Base-by-base conservation (phyloP, 2,329 filamentous ascomycete genomes). In the Coniosporium tulheliwenetii region DNA sequence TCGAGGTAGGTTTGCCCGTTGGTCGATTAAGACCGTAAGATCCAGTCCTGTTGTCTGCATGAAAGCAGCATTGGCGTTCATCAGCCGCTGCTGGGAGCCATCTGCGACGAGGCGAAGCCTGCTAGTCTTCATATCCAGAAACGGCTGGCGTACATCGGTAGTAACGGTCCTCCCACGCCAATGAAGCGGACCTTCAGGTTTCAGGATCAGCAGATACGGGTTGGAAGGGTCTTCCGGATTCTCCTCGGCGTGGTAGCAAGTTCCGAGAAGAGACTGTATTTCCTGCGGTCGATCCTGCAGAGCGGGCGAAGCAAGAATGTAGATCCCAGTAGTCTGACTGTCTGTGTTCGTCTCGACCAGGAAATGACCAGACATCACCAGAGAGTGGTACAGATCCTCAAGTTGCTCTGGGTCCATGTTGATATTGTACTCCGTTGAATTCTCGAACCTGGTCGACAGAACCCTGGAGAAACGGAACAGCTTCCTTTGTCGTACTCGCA, bases 401-500 rank as follows among this genome's bases (percentile, higher is more conserved):
- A 93, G 69, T 45, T 75, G 73, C 30, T 83, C 77, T 8, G 73
- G 70, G 4, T 73, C 66, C 41, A 86, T 72, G 31, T 81, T 79
- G 53, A 96, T 81, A 58, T 84, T 94, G 60, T 91, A 94, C 59
- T 98, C 91, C 8, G 86, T 93, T 5, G 85, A 84, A 54, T 98
- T 96, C 59, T 98, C 91, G 53, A 98, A 98, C 43, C 89, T 79
- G 55, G 94, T 84, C 50, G 83, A 87, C 41, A 98, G 63, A 56
- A 93, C 85, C 48, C 86, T 77, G 13, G 85, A 91, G 61, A 96
- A 96, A 44, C 91, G 84, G 57, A 96, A 93, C 47, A 98, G 70
- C 74, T 96, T 96, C 60, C 91, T 76, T 61, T 98, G 91, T 15
- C 91, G 78, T 43, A 96, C 87, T 52, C 91, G 85, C 15, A 96